Conservation (phyloP, 805 yeast species). For the Kodamaea lidongshanica region DNA sequence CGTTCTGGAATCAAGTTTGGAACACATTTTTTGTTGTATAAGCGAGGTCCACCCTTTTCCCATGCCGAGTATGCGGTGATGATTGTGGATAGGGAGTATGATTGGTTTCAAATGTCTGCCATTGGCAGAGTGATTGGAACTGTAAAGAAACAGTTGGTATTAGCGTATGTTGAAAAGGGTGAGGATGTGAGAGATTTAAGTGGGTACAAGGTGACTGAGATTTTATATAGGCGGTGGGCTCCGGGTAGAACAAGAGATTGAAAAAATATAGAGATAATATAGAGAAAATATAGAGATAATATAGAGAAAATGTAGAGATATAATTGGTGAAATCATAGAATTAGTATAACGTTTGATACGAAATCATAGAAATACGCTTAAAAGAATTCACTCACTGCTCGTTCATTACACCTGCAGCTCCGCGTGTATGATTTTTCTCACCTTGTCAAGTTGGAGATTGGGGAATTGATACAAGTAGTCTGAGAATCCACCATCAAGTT, state of each 20-base stretch:
- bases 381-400: too few relatives aligned
- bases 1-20: conserved; percentile 91
- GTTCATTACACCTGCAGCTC: too few relatives aligned
- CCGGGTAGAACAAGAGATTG: conserved; percentile 80
- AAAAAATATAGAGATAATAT: conserved; percentile 3
- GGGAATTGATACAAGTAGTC: too few relatives aligned
- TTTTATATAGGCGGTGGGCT: conserved; percentile 74
- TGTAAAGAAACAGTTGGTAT: conserved; percentile 71
- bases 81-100: conserved; percentile 43
- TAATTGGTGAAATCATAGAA: too few relatives aligned
- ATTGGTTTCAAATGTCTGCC: conserved; percentile 55
- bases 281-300: neutral
- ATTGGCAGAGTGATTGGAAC: conserved; percentile 78
- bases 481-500: too few relatives aligned
- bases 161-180: conserved; percentile 53
- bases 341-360: too few relatives aligned
- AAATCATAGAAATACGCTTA: too few relatives aligned
- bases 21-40: conserved; percentile 73
- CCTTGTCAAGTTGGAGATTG: too few relatives aligned
- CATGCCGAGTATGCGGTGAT: conserved; percentile 84
- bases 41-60: conserved; percentile 89
- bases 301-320: neutral
- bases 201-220: conserved; percentile 53
- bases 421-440: too few relatives aligned
- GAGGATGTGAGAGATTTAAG: conserved; percentile 28